Evolutionary conservation across 148 eudicot species (phyloP).

Genomic region (Amaranthus hypochondriacus): DNA sequence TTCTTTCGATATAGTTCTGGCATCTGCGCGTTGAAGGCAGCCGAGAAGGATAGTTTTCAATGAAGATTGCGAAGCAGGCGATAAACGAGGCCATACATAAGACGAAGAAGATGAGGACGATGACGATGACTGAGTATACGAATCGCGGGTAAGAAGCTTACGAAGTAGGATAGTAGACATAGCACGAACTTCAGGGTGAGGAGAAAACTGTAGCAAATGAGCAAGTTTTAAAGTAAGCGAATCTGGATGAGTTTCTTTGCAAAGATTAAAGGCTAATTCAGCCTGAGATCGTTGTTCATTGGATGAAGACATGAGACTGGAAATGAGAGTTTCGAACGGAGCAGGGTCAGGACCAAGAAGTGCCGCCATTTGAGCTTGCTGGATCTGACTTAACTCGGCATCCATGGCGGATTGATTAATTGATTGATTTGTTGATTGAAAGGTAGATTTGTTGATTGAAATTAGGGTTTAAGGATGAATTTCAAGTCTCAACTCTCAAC

Average conservation of each 20-base stretch:
- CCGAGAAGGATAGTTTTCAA: slow-evolving; percentile 51
- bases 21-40: slow-evolving; percentile 52
- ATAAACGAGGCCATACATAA: slow-evolving; percentile 60
- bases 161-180: slow-evolving; percentile 80
- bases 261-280: slow-evolving; percentile 60
- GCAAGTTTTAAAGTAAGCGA: slow-evolving; percentile 64
- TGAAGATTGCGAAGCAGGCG: slow-evolving; percentile 45
- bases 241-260: slow-evolving; percentile 64
- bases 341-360: slow-evolving; percentile 64
- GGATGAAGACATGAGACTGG: slow-evolving; percentile 69
- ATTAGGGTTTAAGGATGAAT: not conserved
- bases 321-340: slow-evolving; percentile 66
- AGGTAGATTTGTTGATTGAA: not conserved
- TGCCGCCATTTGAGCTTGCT: slow-evolving; percentile 62
- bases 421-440: not conserved
- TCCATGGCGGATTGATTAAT: slow-evolving; percentile 33
- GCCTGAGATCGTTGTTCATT: slow-evolving; percentile 82
- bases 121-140: not conserved
- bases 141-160: slow-evolving; percentile 51
- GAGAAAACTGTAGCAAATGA: slow-evolving; percentile 51
- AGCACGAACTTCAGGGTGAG: slow-evolving; percentile 56
- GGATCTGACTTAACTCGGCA: slow-evolving; percentile 44
- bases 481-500: too few relatives aligned
- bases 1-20: slow-evolving; percentile 64
- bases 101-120: slow-evolving; percentile 24